Conservation (phyloP, 768 basidiomycete species). For the Serendipita indica region DNA sequence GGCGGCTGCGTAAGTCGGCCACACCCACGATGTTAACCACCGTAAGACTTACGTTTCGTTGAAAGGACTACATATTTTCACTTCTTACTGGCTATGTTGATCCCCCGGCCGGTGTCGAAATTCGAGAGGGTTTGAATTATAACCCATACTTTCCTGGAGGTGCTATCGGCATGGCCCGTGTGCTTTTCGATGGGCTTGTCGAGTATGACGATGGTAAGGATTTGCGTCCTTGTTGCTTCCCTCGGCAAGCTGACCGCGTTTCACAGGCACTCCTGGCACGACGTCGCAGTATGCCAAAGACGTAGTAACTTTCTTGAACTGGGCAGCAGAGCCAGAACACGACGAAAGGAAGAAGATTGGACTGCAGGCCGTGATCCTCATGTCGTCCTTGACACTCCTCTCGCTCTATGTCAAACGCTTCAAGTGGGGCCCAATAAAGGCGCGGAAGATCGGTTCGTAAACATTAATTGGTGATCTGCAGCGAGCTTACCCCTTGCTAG, state of each 20-base stretch:
- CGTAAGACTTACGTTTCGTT: not conserved
- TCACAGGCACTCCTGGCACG: conserved; percentile 80
- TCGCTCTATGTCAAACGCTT: conserved; percentile 86
- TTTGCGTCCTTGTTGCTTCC: not conserved
- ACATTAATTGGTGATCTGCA: not conserved
- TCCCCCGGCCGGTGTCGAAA: conserved; percentile 85
- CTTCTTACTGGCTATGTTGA: conserved; percentile 95
- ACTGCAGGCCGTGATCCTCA: conserved; percentile 87
- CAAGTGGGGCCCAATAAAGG: conserved; percentile 89
- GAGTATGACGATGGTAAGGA: conserved; percentile 85
- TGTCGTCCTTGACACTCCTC: conserved; percentile 67
- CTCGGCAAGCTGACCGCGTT: not conserved
- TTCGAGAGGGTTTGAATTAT: conserved; percentile 98
- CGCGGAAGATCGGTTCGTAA: conserved; percentile 73
- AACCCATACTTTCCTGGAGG: conserved; percentile 98
- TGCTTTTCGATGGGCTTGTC: conserved; percentile 88
- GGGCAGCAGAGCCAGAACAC: conserved; percentile 96
- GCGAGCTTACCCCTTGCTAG: conserved; percentile 18
- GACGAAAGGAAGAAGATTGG: conserved; percentile 97
- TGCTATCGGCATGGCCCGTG: conserved; percentile 95
- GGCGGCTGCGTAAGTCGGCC: conserved; percentile 70
- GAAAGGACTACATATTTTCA: conserved; percentile 90
- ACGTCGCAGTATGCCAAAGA: conserved; percentile 99
- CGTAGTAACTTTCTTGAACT: conserved; percentile 85
- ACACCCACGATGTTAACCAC: not conserved